Conservation (phyloP, 306 rosid genomes). For the Leucaena leucocephala region DNA sequence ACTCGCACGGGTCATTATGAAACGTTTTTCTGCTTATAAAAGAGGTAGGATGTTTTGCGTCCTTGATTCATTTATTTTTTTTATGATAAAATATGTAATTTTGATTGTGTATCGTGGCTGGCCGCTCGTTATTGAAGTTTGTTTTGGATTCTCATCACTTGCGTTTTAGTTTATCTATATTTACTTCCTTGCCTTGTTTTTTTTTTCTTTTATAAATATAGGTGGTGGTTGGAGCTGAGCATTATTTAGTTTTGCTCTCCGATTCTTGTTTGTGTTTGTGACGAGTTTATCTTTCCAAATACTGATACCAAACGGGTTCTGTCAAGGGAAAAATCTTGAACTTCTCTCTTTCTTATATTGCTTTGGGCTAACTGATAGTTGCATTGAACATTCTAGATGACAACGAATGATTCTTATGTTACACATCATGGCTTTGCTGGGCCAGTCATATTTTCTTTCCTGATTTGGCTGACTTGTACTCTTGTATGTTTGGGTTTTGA, state of each 20-base stretch:
- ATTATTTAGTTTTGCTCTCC: conserved; percentile 10
- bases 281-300: not conserved
- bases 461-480: not conserved
- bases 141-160: not conserved
- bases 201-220: not conserved
- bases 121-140: not conserved
- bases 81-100: not conserved
- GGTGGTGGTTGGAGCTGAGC: conserved; percentile 16
- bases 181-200: not conserved
- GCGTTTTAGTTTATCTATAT: not conserved
- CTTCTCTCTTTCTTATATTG: conserved; percentile 3
- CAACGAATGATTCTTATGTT: not conserved
- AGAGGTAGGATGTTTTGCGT: conserved; percentile 44
- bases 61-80: not conserved
- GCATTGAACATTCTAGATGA: not conserved
- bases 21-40: conserved; percentile 57
- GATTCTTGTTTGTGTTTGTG: conserved; percentile 5
- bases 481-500: not conserved
- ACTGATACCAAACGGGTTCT: not conserved
- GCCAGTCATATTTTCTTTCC: not conserved
- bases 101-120: not conserved
- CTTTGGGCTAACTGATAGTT: conserved; percentile 4
- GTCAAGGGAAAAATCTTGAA: not conserved
- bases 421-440: not conserved
- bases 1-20: conserved; percentile 59